phyloP scores from a whole-genome alignment of 192 early-diverging fungal genomes.

The Entophlyctis luteolus region DNA sequence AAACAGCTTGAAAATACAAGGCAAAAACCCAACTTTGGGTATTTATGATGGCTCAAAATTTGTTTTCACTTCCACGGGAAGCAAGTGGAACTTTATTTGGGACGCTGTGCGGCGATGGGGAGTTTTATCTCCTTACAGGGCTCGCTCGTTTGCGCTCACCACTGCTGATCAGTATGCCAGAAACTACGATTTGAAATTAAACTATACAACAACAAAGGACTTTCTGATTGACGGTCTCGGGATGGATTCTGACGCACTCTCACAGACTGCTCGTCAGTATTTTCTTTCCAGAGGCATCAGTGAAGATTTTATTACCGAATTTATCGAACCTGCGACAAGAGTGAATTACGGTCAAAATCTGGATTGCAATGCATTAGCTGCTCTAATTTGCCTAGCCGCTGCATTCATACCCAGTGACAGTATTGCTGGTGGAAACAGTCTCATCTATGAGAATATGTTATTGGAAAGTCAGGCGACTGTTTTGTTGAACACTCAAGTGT shows the following conservation, averaged over 20 bases:
- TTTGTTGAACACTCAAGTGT: conserved; percentile 41
- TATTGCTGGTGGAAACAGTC: conserved; percentile 55
- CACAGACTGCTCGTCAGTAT: conserved; percentile 35
- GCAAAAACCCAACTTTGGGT: conserved; percentile 17
- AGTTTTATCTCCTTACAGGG: conserved; percentile 3
- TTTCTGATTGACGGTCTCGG: conserved; percentile 28
- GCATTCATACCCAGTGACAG: conserved; percentile 34
- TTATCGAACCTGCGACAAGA: conserved; percentile 53
- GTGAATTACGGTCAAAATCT: conserved; percentile 65
- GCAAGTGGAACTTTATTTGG: not conserved
- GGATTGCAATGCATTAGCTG: conserved; percentile 53
- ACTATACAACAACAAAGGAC: conserved; percentile 8
- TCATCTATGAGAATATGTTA: conserved; percentile 59
- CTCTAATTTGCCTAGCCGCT: conserved; percentile 52
- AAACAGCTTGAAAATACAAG: not conserved
- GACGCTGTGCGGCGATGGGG: conserved; percentile 45
- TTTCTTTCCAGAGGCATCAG: conserved; percentile 36
- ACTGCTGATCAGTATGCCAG: conserved; percentile 30
- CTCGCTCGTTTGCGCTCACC: conserved; percentile 2
- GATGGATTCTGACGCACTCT: conserved; percentile 27
- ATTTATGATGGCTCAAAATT: conserved; percentile 15
- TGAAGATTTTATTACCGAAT: conserved; percentile 41
- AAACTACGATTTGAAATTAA: conserved; percentile 44
- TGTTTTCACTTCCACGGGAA: not conserved
- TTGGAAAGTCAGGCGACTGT: conserved; percentile 40